Base-by-base conservation (phyloP, 177 flowering plant species). In the Vitis hybrid region DNA sequence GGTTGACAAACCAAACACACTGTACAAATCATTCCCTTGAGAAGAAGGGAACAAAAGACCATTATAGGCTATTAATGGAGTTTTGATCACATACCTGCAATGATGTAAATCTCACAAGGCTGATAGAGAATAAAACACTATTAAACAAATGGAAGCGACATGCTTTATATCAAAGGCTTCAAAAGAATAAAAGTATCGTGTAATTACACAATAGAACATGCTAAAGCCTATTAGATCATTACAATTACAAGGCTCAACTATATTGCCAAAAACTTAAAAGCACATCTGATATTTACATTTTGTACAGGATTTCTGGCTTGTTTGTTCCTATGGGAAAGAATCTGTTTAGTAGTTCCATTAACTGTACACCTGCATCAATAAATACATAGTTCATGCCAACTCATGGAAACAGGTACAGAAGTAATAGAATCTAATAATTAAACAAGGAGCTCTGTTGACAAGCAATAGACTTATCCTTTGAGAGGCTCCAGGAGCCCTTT, bases 331-430 rank as follows among this genome's bases (percentile, higher is more conserved):
- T 70, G 68, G 71, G 22, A 80, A 81, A 66, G 70, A 77, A 73
- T 75, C 64, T 54, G 56, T 60, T 69, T 26, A 31, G 48, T 51
- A 51, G 49, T 45, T 57, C 66, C 55, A 22, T 14, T 18, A 56
- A 51, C 74, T 77, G 79, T 77, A 81, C 81, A 74, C 67, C 82
- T 79, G 80, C 74, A 71, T 16, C 55, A 67, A 29, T 45, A 55
- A 22, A 39, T 13, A 20, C 18, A 58, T 15, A 49, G 55, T 10
- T 19, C 31, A 5, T 64, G 16, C 12, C 56, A 53, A 53, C 19
- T 53, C 16, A 15, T 14, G 16, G 6, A 53, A 53, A 5, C 56
- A 15, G n/a, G 15, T 0, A 53, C 5, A 14, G 56, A 39, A 39
- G 45, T 39, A 7, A 39, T 39, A 39, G 45, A 39, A 39, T 39